Evolutionary conservation across 2,329 filamentous ascomycete species (phyloP).

Genomic region (Chrysoporthe deuterocubensis): DNA sequence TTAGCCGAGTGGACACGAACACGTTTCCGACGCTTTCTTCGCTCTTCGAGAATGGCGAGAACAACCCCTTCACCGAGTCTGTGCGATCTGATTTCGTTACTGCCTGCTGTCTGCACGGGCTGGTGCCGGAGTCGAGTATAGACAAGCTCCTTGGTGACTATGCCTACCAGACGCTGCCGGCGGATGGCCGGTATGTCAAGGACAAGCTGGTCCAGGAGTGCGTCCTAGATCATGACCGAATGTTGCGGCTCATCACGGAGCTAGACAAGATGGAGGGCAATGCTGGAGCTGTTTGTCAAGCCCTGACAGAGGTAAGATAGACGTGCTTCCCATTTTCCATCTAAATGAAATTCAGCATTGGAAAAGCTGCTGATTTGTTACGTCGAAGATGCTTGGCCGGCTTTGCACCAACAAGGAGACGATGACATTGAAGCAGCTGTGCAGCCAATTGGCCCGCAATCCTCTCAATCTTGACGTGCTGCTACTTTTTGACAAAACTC

Average conservation of each 20-base stretch:
- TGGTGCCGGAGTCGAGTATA: slow-evolving; percentile 80
- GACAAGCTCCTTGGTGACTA: slow-evolving; percentile 82
- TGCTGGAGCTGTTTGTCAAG: slow-evolving; percentile 81
- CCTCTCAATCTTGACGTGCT: slow-evolving; percentile 75
- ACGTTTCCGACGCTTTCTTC: slow-evolving; percentile 66
- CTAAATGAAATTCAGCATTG: background rate
- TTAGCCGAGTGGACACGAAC: slow-evolving; percentile 81
- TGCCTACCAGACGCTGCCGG: slow-evolving; percentile 77
- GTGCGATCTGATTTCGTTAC: slow-evolving; percentile 79
- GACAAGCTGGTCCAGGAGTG: slow-evolving; percentile 80
- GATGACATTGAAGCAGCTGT: slow-evolving; percentile 77
- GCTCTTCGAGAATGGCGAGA: slow-evolving; percentile 63
- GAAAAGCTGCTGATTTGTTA: slow-evolving; percentile 4
- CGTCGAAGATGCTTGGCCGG: slow-evolving; percentile 63
- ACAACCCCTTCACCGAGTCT: slow-evolving; percentile 61
- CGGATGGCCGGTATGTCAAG: slow-evolving; percentile 75
- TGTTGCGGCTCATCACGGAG: slow-evolving; percentile 77
- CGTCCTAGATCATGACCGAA: slow-evolving; percentile 72
- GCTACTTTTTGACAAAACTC: slow-evolving; percentile 73
- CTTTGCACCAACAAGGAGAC: slow-evolving; percentile 77
- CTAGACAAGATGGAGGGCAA: slow-evolving; percentile 92
- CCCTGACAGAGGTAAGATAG: slow-evolving; percentile 67
- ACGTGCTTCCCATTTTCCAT: background rate
- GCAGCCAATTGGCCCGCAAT: slow-evolving; percentile 73
- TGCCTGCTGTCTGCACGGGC: slow-evolving; percentile 82